Evolutionary conservation across 306 rosid genomes (phyloP), one percentile per base, ranked within the genome.

Genomic region (Prunus davidiana): DNA sequence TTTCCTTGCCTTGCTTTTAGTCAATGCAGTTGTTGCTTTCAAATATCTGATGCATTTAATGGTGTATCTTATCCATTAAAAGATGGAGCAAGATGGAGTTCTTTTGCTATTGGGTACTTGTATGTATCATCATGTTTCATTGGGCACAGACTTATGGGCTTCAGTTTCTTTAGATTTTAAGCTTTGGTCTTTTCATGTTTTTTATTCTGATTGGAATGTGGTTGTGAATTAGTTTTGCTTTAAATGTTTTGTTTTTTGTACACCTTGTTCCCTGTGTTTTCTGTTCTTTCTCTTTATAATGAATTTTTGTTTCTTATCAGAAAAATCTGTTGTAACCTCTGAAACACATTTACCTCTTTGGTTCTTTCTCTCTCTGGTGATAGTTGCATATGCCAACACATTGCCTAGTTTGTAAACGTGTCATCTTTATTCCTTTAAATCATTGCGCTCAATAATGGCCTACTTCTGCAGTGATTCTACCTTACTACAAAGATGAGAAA

Each of bases 391-490:
- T 79, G 76, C 73, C 61, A n/a, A 54, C 19, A 57, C 22, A 50
- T 16, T 73, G 62, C 47, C 45, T 22, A 46, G 15, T 45, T 13
- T 18, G 41, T 71, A 20, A 62, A 24, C 9, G 49, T 51, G 64
- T 64, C 74, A 62, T 54, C 76, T 52, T 70, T 83, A 15, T 46
- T 79, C 51, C 71, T 60, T 72, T 64, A 46, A 46, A 47, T 8
- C 54, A 51, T 58, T 55, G 32, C 70, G 66, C 79, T 83, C 72
- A 84, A 55, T 46, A 62, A 67, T 68, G 70, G 25, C 28, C 43
- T 74, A 43, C 77, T 57, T 79, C 28, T 78, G 82, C 92, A 95
- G 98, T 95, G 81, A 90, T 92, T 83, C 86, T 95, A 82, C 98
- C 97, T 25, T 85, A 95, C 80, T 95, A 90, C 72, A 95, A 86